Percentiles rank a stretch among this genome's conserved stretches.
Conservation (phyloP, 768 basidiomycete species). For the Phallus indusiatus region DNA sequence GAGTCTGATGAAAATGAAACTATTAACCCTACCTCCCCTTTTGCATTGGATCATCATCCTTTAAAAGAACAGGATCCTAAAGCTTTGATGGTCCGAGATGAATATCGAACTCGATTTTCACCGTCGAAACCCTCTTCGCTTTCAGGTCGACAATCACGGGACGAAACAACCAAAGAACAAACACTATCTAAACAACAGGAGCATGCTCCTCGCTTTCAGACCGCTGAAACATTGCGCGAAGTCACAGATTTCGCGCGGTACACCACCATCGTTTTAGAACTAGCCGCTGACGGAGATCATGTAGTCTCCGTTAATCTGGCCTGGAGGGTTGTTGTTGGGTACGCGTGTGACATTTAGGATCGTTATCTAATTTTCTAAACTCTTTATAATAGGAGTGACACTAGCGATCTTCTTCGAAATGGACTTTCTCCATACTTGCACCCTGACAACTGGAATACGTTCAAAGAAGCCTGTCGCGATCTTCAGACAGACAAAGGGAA, state of each 20-base stretch:
- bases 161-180: constrained; percentile 46
- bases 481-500: constrained; percentile 88
- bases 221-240: constrained; percentile 77
- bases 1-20: constrained; percentile 42
- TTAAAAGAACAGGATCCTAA: constrained; percentile 4
- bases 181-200: constrained; percentile 27
- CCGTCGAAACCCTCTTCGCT: constrained; percentile 39
- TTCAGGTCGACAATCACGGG: constrained; percentile 47
- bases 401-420: constrained; percentile 65
- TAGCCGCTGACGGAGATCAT: constrained; percentile 88
- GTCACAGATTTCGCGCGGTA: constrained; percentile 94
- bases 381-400: constrained; percentile 53
- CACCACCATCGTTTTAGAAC: constrained; percentile 92
- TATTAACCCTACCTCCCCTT: background rate
- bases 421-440: constrained; percentile 78
- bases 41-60: background rate
- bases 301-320: constrained; percentile 96
- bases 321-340: constrained; percentile 90
- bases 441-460: constrained; percentile 70
- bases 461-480: constrained; percentile 76
- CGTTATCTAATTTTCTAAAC: background rate
- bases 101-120: constrained; percentile 7
- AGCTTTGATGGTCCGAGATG: constrained; percentile 5
- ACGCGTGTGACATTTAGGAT: constrained; percentile 22
- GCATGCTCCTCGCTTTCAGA: constrained; percentile 46